Conservation (phyloP, 108 stramenopile species). For the Mediolabrus comicus region DNA sequence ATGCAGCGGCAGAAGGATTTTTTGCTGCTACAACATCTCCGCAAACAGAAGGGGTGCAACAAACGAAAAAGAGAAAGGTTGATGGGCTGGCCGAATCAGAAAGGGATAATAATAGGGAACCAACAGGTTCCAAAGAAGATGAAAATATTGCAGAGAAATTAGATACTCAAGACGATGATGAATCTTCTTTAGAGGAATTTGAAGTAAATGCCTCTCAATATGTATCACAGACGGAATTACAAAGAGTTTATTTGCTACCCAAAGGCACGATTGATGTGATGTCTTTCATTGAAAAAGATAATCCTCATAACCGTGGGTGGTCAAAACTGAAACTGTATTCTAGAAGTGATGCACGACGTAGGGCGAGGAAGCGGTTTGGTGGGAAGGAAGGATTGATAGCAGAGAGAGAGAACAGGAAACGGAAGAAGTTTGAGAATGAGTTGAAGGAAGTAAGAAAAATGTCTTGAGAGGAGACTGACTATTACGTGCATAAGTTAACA, state of each 20-base stretch:
- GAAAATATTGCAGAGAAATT: not conserved
- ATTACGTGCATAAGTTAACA: not conserved
- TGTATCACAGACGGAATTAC: slow-evolving; percentile 75
- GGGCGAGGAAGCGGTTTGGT: slow-evolving; percentile 69
- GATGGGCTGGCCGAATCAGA: slow-evolving; percentile 3
- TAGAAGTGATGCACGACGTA: slow-evolving; percentile 64
- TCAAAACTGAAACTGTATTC: slow-evolving; percentile 75
- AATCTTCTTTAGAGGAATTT: slow-evolving; percentile 67
- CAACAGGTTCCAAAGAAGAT: slow-evolving; percentile 5
- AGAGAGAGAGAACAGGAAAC: slow-evolving; percentile 60
- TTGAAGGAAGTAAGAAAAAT: slow-evolving; percentile 62
- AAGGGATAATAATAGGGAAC: slow-evolving; percentile 4
- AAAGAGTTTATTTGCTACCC: slow-evolving; percentile 71
- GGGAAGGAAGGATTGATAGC: slow-evolving; percentile 63
- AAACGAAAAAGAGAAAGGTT: slow-evolving; percentile 11
- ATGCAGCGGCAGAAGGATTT: slow-evolving; percentile 19
- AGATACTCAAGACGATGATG: slow-evolving; percentile 24
- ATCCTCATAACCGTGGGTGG: slow-evolving; percentile 69
- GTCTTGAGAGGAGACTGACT: slow-evolving; percentile 52
- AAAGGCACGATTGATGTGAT: slow-evolving; percentile 81
- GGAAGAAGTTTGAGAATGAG: slow-evolving; percentile 66
- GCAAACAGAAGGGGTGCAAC: not conserved
- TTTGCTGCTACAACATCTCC: not conserved
- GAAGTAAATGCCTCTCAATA: slow-evolving; percentile 65
- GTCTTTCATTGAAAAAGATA: slow-evolving; percentile 54